phyloP scores from a whole-genome alignment of 306 rosid genomes.

The Begonia loranthoides region DNA sequence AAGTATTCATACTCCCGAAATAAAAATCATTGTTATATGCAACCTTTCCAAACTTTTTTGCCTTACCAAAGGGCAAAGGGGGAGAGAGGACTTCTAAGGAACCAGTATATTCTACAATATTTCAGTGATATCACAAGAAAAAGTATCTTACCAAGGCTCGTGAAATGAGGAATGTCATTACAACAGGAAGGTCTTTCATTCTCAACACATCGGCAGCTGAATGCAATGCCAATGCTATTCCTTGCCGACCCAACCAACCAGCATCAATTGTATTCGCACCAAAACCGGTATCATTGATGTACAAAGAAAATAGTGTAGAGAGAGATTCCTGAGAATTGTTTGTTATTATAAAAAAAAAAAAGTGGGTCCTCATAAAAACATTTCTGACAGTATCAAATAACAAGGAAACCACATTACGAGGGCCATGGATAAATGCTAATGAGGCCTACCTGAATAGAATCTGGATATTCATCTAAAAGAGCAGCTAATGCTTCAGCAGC shows the following conservation, averaged over 20 bases:
- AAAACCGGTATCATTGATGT: constrained; percentile 58
- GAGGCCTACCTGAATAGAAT: constrained; percentile 62
- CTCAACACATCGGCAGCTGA: constrained; percentile 90
- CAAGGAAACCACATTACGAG: not conserved
- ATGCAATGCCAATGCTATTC: constrained; percentile 76
- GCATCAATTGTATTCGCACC: constrained; percentile 55
- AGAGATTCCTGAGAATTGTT: constrained; percentile 60
- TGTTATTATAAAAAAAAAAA: not conserved
- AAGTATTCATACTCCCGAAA: constrained; percentile 11
- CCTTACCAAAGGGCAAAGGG: not conserved
- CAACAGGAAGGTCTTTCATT: constrained; percentile 89
- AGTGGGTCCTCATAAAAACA: no score
- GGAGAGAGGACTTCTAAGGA: not conserved
- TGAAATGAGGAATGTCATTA: constrained; percentile 86
- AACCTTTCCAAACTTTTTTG: not conserved
- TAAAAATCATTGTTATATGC: not conserved
- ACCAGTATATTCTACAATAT: no score
- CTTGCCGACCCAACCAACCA: constrained; percentile 95
- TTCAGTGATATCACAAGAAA: not conserved
- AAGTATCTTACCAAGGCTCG: constrained; percentile 64
- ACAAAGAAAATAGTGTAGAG: constrained; percentile 74
- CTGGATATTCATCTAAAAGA: constrained; percentile 86
- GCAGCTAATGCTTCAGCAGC: constrained; percentile 94
- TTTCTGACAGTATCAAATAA: not conserved
- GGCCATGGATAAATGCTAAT: no score